Percentiles rank a stretch among this genome's conserved stretches.
Evolutionary conservation across 2,329 filamentous ascomycete species (phyloP).

Genomic region (Penicillium hesseltinei): DNA sequence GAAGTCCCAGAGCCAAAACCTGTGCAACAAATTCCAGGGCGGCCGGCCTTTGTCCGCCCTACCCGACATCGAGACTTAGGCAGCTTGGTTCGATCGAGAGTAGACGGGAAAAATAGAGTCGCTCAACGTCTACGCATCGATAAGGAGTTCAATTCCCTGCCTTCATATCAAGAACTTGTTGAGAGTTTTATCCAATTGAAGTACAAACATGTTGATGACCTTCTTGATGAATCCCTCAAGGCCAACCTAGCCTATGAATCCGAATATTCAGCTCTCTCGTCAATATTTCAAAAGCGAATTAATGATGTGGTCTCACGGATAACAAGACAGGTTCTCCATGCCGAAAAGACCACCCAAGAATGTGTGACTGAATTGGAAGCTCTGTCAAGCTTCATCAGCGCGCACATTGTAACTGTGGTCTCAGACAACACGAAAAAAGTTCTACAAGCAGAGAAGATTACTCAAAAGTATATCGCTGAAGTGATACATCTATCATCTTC

Average conservation of each 20-base stretch:
- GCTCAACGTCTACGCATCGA: not conserved
- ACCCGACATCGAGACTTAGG: not conserved
- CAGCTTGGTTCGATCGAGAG: slow-evolving; percentile 1
- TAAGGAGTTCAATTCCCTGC: not conserved
- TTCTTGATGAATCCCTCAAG: not conserved
- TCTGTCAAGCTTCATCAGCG: not conserved
- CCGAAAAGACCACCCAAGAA: not conserved
- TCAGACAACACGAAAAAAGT: not conserved
- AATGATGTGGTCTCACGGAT: not conserved
- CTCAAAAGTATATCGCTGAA: not conserved
- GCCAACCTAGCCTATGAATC: not conserved
- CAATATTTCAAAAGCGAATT: not conserved
- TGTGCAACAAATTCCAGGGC: not conserved
- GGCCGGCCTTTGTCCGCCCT: not conserved
- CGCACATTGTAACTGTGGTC: not conserved
- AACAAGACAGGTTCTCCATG: not conserved
- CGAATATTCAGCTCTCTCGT: not conserved
- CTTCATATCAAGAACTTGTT: not conserved
- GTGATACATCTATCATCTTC: not conserved
- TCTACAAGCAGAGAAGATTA: not conserved
- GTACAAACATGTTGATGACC: slow-evolving; percentile 1
- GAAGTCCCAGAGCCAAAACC: not conserved
- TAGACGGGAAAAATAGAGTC: not conserved
- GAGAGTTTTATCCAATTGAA: not conserved
- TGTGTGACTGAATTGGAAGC: not conserved